These are phyloP conservation scores for Notholithocarpus densiflorus DNA, from an alignment of 306 rosid genomes.

Conservation along the genomic window DNA sequence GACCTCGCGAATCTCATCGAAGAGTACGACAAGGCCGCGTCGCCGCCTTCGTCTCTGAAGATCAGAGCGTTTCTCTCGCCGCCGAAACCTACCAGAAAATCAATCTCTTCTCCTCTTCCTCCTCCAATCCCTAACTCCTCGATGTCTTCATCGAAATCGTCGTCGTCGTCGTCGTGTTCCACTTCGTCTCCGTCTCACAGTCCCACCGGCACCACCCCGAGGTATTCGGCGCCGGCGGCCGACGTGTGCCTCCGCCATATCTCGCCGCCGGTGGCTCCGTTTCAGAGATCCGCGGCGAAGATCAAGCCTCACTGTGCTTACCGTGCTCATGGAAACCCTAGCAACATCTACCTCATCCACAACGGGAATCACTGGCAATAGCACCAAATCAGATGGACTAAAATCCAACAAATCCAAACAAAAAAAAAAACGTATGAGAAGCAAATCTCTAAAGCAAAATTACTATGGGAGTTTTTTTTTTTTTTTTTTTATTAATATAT, in stretches of 20 bases:
- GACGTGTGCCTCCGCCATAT: slow-evolving; percentile 51
- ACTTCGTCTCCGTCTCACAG: slow-evolving; percentile 31
- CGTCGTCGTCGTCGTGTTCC: slow-evolving; percentile 32
- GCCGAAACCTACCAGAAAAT: slow-evolving; percentile 45
- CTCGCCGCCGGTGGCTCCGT: slow-evolving; percentile 22
- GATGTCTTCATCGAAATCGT: slow-evolving; percentile 35
- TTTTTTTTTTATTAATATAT: not conserved
- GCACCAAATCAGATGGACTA: not conserved
- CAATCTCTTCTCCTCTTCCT: slow-evolving; percentile 27
- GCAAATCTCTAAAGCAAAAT: not conserved
- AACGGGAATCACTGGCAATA: slow-evolving; percentile 80
- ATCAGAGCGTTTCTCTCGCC: slow-evolving; percentile 78
- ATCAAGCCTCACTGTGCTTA: slow-evolving; percentile 46
- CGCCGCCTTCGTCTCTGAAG: slow-evolving; percentile 49
- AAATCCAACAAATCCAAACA: not conserved
- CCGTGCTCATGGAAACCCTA: slow-evolving; percentile 38
- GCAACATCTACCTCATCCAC: slow-evolving; percentile 56
- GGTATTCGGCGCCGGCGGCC: slow-evolving; percentile 16
- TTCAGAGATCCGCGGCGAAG: slow-evolving; percentile 40
- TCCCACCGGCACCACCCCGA: slow-evolving; percentile 29
- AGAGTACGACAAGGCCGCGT: slow-evolving; percentile 63
- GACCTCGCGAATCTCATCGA: slow-evolving; percentile 82
- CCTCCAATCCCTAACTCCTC: too few species aligned
- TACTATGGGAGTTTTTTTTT: not conserved
- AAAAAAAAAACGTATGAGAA: not conserved